Evolutionary conservation across 106 monocot species (phyloP).

Genomic region (Agapanthus africanus): DNA sequence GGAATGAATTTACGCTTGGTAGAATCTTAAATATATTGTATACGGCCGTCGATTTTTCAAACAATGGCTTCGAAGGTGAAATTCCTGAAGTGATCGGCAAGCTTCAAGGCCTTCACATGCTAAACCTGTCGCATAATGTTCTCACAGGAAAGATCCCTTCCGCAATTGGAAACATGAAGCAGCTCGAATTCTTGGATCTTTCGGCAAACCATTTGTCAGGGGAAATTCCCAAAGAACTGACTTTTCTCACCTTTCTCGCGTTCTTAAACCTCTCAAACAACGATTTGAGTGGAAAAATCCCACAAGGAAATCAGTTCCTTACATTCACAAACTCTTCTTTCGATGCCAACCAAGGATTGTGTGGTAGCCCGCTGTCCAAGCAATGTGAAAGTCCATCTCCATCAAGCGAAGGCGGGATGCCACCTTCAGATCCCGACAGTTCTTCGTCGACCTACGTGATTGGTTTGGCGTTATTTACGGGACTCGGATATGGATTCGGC

Average conservation of each 20-base stretch:
- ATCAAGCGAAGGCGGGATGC: not conserved
- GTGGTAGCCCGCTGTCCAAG: conserved; percentile 35
- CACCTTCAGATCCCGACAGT: not conserved
- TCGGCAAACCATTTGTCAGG: conserved; percentile 53
- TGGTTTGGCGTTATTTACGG: not conserved
- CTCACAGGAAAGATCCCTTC: conserved; percentile 39
- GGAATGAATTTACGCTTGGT: conserved; percentile 17
- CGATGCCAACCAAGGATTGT: conserved; percentile 40
- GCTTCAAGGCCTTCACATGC: conserved; percentile 23
- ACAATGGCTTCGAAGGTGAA: conserved; percentile 43
- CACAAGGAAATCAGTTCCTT: conserved; percentile 20
- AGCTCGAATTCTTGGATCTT: conserved; percentile 60
- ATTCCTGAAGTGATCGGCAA: conserved; percentile 40
- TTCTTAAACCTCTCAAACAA: conserved; percentile 45
- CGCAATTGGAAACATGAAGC: conserved; percentile 16
- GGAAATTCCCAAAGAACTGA: conserved; percentile 33
- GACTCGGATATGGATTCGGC: not conserved
- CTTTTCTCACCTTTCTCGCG: conserved; percentile 42
- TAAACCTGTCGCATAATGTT: conserved; percentile 56
- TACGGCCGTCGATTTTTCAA: conserved; percentile 42
- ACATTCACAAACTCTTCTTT: conserved; percentile 39
- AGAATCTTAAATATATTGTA: conserved; percentile 36
- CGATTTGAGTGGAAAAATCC: conserved; percentile 38
- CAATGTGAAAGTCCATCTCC: conserved; percentile 1
- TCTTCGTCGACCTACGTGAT: not conserved